These are phyloP conservation scores for Saccharomyces pastorianus DNA, from an alignment of 1,139 yeast species.

Conservation along the genomic window DNA sequence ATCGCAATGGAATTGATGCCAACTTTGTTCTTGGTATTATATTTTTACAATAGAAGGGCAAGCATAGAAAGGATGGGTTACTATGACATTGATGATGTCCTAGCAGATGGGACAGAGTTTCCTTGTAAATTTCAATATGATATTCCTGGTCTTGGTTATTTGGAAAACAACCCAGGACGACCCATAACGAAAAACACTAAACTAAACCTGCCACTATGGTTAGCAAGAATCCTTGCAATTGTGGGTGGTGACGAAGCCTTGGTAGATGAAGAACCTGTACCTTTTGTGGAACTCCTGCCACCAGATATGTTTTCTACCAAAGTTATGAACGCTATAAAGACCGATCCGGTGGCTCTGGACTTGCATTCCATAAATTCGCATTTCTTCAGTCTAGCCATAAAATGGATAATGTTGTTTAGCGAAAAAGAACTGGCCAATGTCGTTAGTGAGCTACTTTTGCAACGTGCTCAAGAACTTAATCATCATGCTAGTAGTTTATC, in stretches of 20 bases:
- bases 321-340: conserved; percentile 73
- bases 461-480: conserved; percentile 61
- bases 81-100: conserved; percentile 82
- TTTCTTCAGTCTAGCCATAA: conserved; percentile 59
- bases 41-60: background rate
- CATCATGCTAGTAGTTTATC: conserved; percentile 47
- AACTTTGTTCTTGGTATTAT: background rate
- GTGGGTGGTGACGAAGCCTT: conserved; percentile 33
- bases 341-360: conserved; percentile 63
- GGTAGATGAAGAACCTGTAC: conserved; percentile 34
- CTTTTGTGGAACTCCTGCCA: conserved; percentile 59
- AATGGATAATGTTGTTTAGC: conserved; percentile 65
- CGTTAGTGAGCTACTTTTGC: conserved; percentile 46
- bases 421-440: conserved; percentile 56
- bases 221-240: conserved; percentile 69
- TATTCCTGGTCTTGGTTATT: conserved; percentile 78
- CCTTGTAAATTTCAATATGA: conserved; percentile 73
- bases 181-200: conserved; percentile 50
- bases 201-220: conserved; percentile 81
- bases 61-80: conserved; percentile 37
- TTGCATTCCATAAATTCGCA: conserved; percentile 58
- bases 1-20: background rate
- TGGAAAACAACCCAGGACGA: conserved; percentile 75
- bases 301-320: conserved; percentile 60
- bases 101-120: conserved; percentile 64